Percentiles rank a stretch among this genome's conserved stretches.
These are phyloP conservation scores for Aspergillus ochraceoroseus DNA, from an alignment of 2,329 filamentous ascomycete species.

Conservation along the genomic window DNA sequence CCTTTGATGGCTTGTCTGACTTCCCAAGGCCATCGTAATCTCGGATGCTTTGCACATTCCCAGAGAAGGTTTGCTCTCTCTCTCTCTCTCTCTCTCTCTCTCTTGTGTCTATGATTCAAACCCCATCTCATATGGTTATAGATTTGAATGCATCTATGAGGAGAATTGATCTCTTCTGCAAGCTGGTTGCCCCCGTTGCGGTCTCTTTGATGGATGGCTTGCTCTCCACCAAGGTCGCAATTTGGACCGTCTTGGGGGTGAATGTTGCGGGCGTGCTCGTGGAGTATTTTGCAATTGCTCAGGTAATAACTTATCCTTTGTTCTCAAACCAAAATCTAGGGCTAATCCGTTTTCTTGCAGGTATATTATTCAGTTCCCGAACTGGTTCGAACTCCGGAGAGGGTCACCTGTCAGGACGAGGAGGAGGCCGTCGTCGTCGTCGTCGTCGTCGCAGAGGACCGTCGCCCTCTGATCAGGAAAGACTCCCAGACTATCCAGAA, in stretches of 20 bases:
- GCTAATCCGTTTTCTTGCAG: conserved; percentile 4
- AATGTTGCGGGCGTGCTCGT: conserved; percentile 41
- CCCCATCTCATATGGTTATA: too few relatives aligned
- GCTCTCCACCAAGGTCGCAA: conserved; percentile 42
- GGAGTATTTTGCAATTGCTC: conserved; percentile 42
- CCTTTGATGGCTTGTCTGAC: conserved; percentile 2
- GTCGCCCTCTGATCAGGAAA: not conserved
- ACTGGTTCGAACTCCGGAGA: conserved; percentile 12
- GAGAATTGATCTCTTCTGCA: conserved; percentile 55
- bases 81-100: too few relatives aligned
- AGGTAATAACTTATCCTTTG: conserved; percentile 20
- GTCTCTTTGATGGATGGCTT: conserved; percentile 47
- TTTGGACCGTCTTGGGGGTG: conserved; percentile 45
- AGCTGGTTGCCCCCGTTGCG: conserved; percentile 51
- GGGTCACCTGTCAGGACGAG: conserved; percentile 1
- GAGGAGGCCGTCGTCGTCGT: not conserved
- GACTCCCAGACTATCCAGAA: conserved; percentile 19
- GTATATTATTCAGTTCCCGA: conserved; percentile 22
- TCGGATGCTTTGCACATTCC: conserved; percentile 35
- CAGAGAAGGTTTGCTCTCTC: conserved; percentile 37
- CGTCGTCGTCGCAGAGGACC: too few relatives aligned
- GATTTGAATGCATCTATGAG: conserved; percentile 53
- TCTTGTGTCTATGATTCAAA: too few relatives aligned
- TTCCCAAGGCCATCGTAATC: conserved; percentile 29
- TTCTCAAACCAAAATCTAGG: not conserved